These are phyloP conservation scores for Ulota crispa DNA, from an alignment of 225 moss, liverwort and hornwort genomes.

Conservation along the genomic window DNA sequence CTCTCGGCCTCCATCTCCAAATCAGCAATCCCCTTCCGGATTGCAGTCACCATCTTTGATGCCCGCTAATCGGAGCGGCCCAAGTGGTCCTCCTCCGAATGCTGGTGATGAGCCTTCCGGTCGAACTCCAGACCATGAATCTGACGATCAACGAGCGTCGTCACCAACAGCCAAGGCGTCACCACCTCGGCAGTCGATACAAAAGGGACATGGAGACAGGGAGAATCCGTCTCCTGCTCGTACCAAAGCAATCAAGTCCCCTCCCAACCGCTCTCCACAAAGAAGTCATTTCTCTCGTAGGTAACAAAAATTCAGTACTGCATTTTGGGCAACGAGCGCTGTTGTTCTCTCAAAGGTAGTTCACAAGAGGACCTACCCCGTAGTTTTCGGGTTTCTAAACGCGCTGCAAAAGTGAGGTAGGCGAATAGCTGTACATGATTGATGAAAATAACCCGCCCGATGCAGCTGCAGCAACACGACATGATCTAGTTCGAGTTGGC, in stretches of 20 bases:
- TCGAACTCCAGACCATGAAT: slow-evolving; percentile 27
- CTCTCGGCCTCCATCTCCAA: slow-evolving; percentile 46
- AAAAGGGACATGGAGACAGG: slow-evolving; percentile 34
- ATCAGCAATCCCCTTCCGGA: slow-evolving; percentile 40
- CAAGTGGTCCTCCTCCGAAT: slow-evolving; percentile 33
- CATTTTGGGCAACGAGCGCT: slow-evolving; percentile 16
- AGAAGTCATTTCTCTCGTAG: slow-evolving; percentile 51
- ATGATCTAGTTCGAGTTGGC: slow-evolving; percentile 24
- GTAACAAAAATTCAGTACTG: slow-evolving; percentile 25
- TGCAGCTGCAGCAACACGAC: slow-evolving; percentile 29
- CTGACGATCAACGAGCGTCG: slow-evolving; percentile 27
- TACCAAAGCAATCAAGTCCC: slow-evolving; percentile 36
- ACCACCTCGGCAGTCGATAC: slow-evolving; percentile 35
- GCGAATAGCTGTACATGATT: slow-evolving; percentile 35
- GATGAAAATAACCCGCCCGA: slow-evolving; percentile 10
- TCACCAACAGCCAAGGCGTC: slow-evolving; percentile 36
- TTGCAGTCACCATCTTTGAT: slow-evolving; percentile 37
- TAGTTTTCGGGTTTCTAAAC: slow-evolving; percentile 17
- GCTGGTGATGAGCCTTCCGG: slow-evolving; percentile 23
- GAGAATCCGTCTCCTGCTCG: slow-evolving; percentile 42
- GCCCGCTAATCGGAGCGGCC: slow-evolving; percentile 23
- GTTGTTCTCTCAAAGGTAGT: neutral
- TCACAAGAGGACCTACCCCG: neutral
- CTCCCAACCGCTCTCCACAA: slow-evolving; percentile 43
- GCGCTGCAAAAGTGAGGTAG: neutral